phyloP scores from a whole-genome alignment of 352 stramenopile species.

The Pythium phragmiticola region DNA sequence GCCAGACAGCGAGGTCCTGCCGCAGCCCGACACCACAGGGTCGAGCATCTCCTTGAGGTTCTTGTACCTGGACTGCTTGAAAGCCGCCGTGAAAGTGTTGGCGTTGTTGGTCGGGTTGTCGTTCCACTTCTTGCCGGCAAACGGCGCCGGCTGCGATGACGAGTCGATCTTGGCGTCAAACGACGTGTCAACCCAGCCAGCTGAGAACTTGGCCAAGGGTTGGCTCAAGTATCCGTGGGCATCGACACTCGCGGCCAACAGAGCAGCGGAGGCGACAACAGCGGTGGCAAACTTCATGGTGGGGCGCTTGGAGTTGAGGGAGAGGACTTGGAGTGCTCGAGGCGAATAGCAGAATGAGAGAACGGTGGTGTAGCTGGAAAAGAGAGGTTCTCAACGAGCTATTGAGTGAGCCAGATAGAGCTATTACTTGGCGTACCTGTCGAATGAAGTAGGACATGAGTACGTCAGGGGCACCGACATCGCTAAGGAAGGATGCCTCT shows the following conservation, averaged over 20 bases:
- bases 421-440: too few relatives aligned
- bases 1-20: slow-evolving; percentile 24
- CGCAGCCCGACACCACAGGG: slow-evolving; percentile 21
- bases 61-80: slow-evolving; percentile 21
- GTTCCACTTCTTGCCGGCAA: slow-evolving; percentile 55
- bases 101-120: slow-evolving; percentile 43
- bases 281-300: slow-evolving; percentile 1
- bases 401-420: too few relatives aligned
- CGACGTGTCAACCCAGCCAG: slow-evolving; percentile 29
- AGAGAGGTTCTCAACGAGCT: too few relatives aligned
- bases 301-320: not conserved
- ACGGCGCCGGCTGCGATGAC: slow-evolving; percentile 32
- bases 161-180: slow-evolving; percentile 42
- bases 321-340: not conserved
- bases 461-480: too few relatives aligned
- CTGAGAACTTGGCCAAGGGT: slow-evolving; percentile 42
- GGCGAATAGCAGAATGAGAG: slow-evolving; percentile 5
- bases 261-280: slow-evolving; percentile 12
- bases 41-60: slow-evolving; percentile 28
- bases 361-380: not conserved
- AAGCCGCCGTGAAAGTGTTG: slow-evolving; percentile 28
- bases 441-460: too few relatives aligned
- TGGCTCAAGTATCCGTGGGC: slow-evolving; percentile 56
- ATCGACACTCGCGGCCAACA: slow-evolving; percentile 24
- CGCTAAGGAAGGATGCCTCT: too few relatives aligned